phyloP scores from a whole-genome alignment of 169 alveolate species.

The Plasmodium yoelii region DNA sequence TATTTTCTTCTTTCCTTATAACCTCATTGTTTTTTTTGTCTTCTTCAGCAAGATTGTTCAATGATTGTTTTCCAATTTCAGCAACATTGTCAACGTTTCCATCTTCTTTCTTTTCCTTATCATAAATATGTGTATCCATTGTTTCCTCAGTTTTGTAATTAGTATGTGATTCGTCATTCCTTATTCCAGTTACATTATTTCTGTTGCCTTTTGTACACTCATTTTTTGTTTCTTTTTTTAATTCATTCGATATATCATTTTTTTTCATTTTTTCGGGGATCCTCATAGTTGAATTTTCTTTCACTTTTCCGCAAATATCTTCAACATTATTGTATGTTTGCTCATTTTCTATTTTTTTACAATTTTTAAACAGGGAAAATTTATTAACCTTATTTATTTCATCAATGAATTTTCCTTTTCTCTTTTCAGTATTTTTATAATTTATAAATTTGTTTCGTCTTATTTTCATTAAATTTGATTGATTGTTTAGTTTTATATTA shows the following conservation, averaged over 20 bases:
- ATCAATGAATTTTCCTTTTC: too few species aligned
- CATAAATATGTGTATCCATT: too few species aligned
- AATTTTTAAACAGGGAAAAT: too few species aligned
- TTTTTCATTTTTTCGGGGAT: background rate
- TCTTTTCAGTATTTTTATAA: background rate
- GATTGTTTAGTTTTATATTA: background rate
- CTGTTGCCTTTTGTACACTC: background rate
- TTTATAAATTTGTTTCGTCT: background rate
- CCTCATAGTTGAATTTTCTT: background rate
- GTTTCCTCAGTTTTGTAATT: too few species aligned
- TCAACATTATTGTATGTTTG: background rate
- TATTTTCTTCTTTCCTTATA: background rate
- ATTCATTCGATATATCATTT: background rate
- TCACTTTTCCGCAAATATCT: background rate
- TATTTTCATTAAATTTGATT: background rate
- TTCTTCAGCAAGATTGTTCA: background rate
- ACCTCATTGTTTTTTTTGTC: background rate
- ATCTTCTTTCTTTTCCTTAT: background rate
- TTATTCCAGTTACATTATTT: background rate
- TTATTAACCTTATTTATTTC: too few species aligned
- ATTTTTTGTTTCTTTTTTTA: background rate
- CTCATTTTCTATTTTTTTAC: too few species aligned
- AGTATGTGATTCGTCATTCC: too few species aligned
- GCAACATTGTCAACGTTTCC: background rate
- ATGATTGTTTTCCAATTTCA: background rate